Conservation (phyloP, 1,284 basidiomycete species). For the Pyrrhoderma lamaoense region DNA sequence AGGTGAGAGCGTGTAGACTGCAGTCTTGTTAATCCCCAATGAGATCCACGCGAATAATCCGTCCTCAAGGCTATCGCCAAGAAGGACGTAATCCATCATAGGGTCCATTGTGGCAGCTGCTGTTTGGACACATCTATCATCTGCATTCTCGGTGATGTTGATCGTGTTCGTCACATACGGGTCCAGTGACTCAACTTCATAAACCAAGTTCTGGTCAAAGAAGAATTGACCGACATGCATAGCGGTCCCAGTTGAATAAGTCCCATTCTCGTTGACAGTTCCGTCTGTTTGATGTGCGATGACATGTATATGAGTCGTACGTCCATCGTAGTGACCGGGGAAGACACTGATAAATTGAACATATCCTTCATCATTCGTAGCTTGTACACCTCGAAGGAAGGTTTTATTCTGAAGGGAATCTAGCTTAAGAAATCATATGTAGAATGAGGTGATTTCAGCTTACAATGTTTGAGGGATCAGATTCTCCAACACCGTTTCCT, state of each 20-base stretch:
- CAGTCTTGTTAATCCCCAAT: no score
- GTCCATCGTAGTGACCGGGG: constrained; percentile 1
- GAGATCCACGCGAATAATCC: constrained; percentile 3
- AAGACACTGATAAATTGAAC: neutral
- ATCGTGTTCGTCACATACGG: constrained; percentile 21
- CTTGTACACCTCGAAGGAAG: neutral
- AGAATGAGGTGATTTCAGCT: neutral
- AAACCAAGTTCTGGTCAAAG: constrained; percentile 20
- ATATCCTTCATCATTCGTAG: neutral
- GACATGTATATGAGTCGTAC: constrained; percentile 18
- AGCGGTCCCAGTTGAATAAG: constrained; percentile 7
- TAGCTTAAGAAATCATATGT: no score
- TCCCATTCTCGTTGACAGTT: neutral
- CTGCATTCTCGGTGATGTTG: constrained; percentile 18
- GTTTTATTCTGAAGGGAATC: neutral
- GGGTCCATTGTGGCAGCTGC: constrained; percentile 20
- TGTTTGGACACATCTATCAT: constrained; percentile 18
- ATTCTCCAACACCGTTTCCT: neutral
- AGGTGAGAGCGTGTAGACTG: no score
- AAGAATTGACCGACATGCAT: constrained; percentile 21
- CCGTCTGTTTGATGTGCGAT: constrained; percentile 12
- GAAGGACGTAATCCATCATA: constrained; percentile 19
- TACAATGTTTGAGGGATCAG: neutral
- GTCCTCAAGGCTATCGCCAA: constrained; percentile 19
- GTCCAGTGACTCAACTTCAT: constrained; percentile 14